A percentile compares a stretch with the other conserved stretches of the same genome.
Conservation (phyloP, 352 stramenopile genomes). For the Globisporangium nagaii region DNA sequence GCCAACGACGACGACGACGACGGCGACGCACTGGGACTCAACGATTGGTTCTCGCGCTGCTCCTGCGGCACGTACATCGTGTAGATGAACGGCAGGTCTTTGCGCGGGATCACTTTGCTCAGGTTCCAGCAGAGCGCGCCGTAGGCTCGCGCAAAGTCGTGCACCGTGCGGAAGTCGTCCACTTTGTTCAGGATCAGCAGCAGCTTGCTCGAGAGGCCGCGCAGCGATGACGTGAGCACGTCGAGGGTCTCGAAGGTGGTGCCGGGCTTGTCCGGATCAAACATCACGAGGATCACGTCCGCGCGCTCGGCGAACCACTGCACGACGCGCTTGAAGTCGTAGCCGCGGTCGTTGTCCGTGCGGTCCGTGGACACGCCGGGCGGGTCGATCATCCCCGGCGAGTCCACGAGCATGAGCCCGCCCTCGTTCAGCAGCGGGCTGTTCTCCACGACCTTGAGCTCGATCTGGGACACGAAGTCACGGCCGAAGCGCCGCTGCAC, state of each 20-base stretch:
- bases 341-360: slow-evolving; percentile 71
- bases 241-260: slow-evolving; percentile 88
- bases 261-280: slow-evolving; percentile 84
- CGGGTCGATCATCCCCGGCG: slow-evolving; percentile 84
- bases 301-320: slow-evolving; percentile 83
- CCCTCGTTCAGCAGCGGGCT: slow-evolving; percentile 69
- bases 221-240: slow-evolving; percentile 73
- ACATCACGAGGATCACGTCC: slow-evolving; percentile 88
- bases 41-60: slow-evolving; percentile 23
- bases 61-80: slow-evolving; percentile 85
- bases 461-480: slow-evolving; percentile 82
- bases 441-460: slow-evolving; percentile 74
- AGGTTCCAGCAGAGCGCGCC: slow-evolving; percentile 86
- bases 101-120: slow-evolving; percentile 83
- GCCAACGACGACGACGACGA: too few species aligned
- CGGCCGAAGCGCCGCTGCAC: slow-evolving; percentile 72
- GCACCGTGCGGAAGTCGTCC: slow-evolving; percentile 82
- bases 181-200: slow-evolving; percentile 88
- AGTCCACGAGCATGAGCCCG: slow-evolving; percentile 84
- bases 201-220: slow-evolving; percentile 76
- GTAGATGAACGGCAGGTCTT: slow-evolving; percentile 87
- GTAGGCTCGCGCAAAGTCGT: slow-evolving; percentile 84
- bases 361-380: slow-evolving; percentile 49
- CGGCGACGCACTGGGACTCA: too few species aligned
- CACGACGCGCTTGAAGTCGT: slow-evolving; percentile 85